Base-by-base conservation (phyloP, 2,329 filamentous ascomycete species). In the Geosmithia morbida region DNA sequence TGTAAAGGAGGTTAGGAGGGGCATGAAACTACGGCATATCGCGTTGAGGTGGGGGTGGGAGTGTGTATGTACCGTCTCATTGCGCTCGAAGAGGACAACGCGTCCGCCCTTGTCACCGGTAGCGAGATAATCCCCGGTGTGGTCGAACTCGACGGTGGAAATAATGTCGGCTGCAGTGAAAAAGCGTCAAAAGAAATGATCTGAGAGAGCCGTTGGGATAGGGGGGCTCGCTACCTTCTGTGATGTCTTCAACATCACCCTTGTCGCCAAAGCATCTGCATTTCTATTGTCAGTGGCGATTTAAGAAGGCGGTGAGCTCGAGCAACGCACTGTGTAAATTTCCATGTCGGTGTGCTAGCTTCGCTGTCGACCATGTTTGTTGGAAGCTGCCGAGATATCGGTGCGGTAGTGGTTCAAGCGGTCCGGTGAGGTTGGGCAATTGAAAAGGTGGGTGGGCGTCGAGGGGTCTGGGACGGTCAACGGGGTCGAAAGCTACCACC, bases 231-330 rank as follows among this genome's bases (percentile, higher is more conserved):
- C 8, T 73, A 89, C 87, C 86, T 83, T 96, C 89, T 68, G 89
- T 96, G 66, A 96, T 96, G 66, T 96, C 89, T 68, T 97, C 92
- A 56, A 98, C 90, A 72, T 98, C 92, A 58, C 92, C 92, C 72
- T 98, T 98, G 72, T 98, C 92, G 68, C 92, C 92, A 70, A 98
- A 98, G 74, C 92, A 97, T 74, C 90, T 97, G 60, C 50, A 49
- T 41, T 46, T 51, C 11, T 53, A 56, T 43, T 48, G 48, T 49
- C 45, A 20, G 48, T 45, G 22, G 41, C 33, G 30, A 29, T 49
- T 26, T 43, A 46, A 30, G 30, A 47, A 10, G 8, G 39, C 22
- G 43, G 26, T 37, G 46, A 30, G 46, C 29, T 22, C 41, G 44
- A 50, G 40, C 45, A 48, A 76, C 87, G 69, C 85, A 94, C 89